Conservation (phyloP, 129 eudicot genomes). For the Flaveria ramosissima region DNA sequence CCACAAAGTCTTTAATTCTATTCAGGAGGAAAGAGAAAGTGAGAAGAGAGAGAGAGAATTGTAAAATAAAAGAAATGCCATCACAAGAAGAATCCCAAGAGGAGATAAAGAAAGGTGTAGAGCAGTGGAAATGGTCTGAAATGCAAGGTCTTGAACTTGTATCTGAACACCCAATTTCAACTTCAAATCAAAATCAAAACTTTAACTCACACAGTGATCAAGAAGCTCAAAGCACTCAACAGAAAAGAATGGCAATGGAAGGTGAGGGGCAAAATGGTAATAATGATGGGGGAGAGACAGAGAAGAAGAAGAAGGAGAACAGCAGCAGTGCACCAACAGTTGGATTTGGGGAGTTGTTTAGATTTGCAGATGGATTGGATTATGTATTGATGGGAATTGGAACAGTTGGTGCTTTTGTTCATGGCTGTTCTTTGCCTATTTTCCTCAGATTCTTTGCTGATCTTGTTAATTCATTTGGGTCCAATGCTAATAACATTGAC, state of each 20-base stretch:
- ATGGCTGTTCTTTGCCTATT: conserved; percentile 89
- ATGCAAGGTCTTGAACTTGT: conserved; percentile 79
- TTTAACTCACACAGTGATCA: conserved; percentile 22
- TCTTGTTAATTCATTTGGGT: conserved; percentile 97
- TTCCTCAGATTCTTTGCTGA: conserved; percentile 94
- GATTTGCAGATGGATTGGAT: conserved; percentile 91
- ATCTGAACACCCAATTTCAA: conserved; percentile 30
- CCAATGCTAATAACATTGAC: conserved; percentile 82
- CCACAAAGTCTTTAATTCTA: conserved; percentile 30
- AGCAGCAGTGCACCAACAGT: conserved; percentile 46
- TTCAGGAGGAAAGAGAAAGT: conserved; percentile 8
- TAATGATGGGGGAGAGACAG: conserved; percentile 32
- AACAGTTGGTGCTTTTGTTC: conserved; percentile 86
- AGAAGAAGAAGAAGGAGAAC: conserved; percentile 36
- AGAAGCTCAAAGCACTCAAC: conserved; percentile 17
- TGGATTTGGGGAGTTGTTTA: conserved; percentile 71
- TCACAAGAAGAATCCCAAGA: conserved; percentile 61
- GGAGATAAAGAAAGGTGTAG: conserved; percentile 56
- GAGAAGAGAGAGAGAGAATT: conserved; percentile 27
- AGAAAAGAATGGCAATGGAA: conserved; percentile 41
- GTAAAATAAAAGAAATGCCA: conserved; percentile 49
- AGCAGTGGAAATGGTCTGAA: conserved; percentile 94
- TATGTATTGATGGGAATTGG: conserved; percentile 80
- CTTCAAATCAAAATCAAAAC: conserved; percentile 30
- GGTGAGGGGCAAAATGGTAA: conserved; percentile 34